phyloP scores from a whole-genome alignment of 345 rosid species.

The Syzygium aromaticum region DNA sequence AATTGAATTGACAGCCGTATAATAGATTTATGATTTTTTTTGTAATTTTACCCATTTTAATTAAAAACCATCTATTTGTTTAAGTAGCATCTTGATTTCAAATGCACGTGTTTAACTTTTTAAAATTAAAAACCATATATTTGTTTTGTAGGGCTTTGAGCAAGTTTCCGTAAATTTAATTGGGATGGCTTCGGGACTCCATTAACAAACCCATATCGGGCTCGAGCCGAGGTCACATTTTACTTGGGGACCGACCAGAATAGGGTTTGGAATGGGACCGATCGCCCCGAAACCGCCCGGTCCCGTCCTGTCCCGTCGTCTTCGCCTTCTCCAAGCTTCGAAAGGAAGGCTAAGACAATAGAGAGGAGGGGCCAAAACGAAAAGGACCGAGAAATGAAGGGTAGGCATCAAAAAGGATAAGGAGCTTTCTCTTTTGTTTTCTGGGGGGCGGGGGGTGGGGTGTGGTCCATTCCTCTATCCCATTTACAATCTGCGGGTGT shows the following conservation, averaged over 20 bases:
- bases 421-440: not conserved
- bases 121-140: not conserved
- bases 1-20: rapidly evolving
- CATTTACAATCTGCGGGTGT: not conserved
- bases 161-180: not conserved
- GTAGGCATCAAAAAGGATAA: not conserved
- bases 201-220: not conserved
- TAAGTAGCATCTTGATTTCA: too few species aligned
- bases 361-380: not conserved
- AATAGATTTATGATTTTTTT: not conserved
- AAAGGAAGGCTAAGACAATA: not conserved
- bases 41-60: not conserved
- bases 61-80: too few species aligned
- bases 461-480: not conserved
- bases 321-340: not conserved
- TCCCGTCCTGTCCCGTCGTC: not conserved
- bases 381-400: not conserved
- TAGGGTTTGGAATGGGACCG: not conserved
- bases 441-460: not conserved
- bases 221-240: not conserved
- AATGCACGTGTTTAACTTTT: not conserved
- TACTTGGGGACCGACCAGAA: not conserved
- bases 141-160: not conserved
- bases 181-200: not conserved
- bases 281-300: not conserved